Evolutionary conservation across 2,329 filamentous ascomycete species (phyloP).

Genomic region (Colletotrichum cordylinicola): DNA sequence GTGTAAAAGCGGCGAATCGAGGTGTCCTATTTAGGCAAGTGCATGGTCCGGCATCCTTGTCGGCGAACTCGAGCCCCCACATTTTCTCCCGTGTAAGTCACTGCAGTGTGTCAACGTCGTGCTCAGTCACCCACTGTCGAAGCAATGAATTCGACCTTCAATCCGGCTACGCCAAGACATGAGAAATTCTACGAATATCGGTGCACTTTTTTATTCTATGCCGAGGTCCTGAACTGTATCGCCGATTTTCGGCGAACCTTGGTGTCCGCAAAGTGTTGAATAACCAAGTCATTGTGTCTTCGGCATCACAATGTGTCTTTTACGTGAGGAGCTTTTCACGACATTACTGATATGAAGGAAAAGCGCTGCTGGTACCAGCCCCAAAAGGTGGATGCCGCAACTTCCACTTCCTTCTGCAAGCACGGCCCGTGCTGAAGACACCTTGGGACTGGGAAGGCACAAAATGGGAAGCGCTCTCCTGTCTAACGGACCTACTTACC

Average conservation of each 20-base stretch:
- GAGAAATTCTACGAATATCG: neutral
- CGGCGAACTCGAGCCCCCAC: neutral
- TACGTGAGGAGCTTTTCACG: too few relatives aligned
- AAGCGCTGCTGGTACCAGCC: neutral
- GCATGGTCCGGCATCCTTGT: neutral
- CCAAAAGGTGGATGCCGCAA: neutral
- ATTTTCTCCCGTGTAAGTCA: neutral
- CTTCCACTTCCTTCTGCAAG: neutral
- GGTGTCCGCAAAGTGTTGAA: neutral
- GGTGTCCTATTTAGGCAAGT: neutral
- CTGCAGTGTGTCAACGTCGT: neutral
- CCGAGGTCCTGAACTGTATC: fast-evolving
- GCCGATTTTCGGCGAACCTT: neutral
- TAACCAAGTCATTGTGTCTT: neutral
- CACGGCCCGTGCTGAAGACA: neutral
- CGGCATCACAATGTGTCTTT: neutral
- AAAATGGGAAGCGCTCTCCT: neutral
- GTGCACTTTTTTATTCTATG: neutral
- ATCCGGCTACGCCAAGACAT: neutral
- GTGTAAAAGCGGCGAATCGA: neutral
- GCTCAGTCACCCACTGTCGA: neutral
- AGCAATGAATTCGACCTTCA: neutral
- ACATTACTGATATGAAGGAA: neutral
- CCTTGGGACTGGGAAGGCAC: neutral
- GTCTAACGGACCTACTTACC: too few relatives aligned